A percentile compares a stretch with the other conserved stretches of the same genome.
These are phyloP conservation scores for Tricharina praecox DNA, from an alignment of 495 filamentous ascomycete species.

Conservation along the genomic window DNA sequence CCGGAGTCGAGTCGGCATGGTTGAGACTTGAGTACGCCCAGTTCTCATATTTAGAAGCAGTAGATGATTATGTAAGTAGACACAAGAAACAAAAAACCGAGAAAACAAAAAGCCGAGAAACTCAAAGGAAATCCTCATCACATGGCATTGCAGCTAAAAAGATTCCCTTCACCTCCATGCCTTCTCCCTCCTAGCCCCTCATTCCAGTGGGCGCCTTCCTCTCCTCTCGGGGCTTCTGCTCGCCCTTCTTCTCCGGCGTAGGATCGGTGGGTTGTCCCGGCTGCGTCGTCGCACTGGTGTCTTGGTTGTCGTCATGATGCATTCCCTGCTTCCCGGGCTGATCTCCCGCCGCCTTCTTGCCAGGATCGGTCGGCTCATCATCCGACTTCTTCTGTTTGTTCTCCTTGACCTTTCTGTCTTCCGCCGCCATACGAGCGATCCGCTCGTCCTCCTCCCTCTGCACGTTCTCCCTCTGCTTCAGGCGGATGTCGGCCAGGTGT, in stretches of 20 bases:
- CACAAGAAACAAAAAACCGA: too few species aligned
- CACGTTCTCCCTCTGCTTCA: constrained; percentile 38
- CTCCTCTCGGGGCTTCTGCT: constrained; percentile 1
- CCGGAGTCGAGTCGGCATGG: too few species aligned
- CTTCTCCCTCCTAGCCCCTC: constrained; percentile 1
- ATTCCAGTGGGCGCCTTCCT: background rate
- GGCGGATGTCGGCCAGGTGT: constrained; percentile 46
- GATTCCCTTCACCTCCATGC: too few species aligned
- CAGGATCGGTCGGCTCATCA: background rate
- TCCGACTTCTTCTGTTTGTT: constrained; percentile 21
- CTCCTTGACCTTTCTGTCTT: constrained; percentile 6
- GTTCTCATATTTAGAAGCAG: too few species aligned
- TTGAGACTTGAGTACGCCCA: too few species aligned
- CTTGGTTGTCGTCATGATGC: constrained; percentile 7
- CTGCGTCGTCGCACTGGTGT: background rate
- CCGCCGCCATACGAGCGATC: constrained; percentile 30
- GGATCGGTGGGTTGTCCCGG: background rate
- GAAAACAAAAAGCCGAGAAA: too few species aligned
- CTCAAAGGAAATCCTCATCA: too few species aligned
- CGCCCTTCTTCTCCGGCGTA: constrained; percentile 1
- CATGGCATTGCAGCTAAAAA: too few species aligned
- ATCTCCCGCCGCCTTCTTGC: background rate
- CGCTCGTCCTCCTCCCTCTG: constrained; percentile 44
- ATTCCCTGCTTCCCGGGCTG: constrained; percentile 1
- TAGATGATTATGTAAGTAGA: too few species aligned